Percentiles rank a stretch among this genome's conserved stretches.
Conservation (phyloP, 2,329 filamentous ascomycete genomes). For the Boeremia lycopersici region DNA sequence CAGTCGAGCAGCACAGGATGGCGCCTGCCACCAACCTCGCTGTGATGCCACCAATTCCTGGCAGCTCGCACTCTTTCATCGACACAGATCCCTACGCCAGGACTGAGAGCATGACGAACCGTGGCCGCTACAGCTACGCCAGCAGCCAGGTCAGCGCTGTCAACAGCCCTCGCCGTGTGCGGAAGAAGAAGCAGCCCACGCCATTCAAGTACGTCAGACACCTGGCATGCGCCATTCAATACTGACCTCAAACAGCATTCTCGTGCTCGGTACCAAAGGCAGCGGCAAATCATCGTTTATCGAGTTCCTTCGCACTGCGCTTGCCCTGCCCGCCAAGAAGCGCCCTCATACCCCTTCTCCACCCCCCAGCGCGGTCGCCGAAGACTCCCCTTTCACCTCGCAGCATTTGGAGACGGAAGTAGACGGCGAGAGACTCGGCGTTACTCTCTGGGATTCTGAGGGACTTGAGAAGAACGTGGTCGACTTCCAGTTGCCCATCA, state of each 20-base stretch:
- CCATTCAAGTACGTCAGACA: slow-evolving; percentile 88
- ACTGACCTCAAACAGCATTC: slow-evolving; percentile 65
- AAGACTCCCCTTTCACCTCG: slow-evolving; percentile 70
- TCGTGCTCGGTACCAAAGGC: slow-evolving; percentile 85
- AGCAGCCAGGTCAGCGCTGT: slow-evolving; percentile 89
- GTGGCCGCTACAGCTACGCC: slow-evolving; percentile 94
- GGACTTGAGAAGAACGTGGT: slow-evolving; percentile 94
- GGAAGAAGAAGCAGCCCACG: slow-evolving; percentile 94
- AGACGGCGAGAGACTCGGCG: slow-evolving; percentile 84
- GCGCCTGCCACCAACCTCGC: slow-evolving; percentile 40
- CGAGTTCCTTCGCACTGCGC: slow-evolving; percentile 87
- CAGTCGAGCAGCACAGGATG: slow-evolving; percentile 42
- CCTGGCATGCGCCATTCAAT: neutral
- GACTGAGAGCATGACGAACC: slow-evolving; percentile 94
- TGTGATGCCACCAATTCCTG: slow-evolving; percentile 52
- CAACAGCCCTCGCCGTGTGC: slow-evolving; percentile 89
- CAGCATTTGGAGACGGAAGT: slow-evolving; percentile 95
- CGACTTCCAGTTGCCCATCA: slow-evolving; percentile 89
- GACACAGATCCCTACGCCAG: slow-evolving; percentile 78
- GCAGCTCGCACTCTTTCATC: slow-evolving; percentile 50
- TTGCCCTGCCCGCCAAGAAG: slow-evolving; percentile 83
- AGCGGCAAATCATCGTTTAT: slow-evolving; percentile 97
- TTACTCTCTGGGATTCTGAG: slow-evolving; percentile 96
- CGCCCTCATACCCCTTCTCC: slow-evolving; percentile 55
- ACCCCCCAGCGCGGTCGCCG: slow-evolving; percentile 55